Percentiles rank a stretch among this genome's conserved stretches.
These are phyloP conservation scores for Telfairia occidentalis DNA, from an alignment of 331 rosid genomes.

Conservation along the genomic window DNA sequence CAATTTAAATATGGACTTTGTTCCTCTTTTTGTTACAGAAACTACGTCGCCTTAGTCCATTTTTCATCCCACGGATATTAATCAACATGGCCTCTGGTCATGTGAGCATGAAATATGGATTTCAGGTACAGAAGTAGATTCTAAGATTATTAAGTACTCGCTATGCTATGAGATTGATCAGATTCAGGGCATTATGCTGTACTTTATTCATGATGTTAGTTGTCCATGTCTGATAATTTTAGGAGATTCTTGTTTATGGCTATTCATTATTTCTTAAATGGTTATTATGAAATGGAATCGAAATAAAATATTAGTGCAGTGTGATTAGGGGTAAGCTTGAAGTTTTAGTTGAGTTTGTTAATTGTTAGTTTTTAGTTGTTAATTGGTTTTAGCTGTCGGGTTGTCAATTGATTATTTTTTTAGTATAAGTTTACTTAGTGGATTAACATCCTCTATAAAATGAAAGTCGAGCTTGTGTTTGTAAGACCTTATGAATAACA, in stretches of 20 bases:
- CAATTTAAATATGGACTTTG: not conserved
- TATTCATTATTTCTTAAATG: not conserved
- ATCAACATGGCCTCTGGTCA: conserved; percentile 98
- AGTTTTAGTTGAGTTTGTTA: not conserved
- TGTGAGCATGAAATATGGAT: conserved; percentile 93
- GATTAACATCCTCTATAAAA: not conserved
- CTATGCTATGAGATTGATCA: not conserved
- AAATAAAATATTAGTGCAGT: not conserved
- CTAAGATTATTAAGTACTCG: not conserved
- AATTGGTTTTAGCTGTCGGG: not conserved
- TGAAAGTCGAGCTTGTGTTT: not conserved
- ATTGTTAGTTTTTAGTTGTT: not conserved
- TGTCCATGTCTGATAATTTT: not conserved
- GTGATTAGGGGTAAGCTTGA: not conserved
- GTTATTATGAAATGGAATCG: not conserved
- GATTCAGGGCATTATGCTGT: not conserved
- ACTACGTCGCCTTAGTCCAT: conserved; percentile 92
- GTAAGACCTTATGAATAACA: not conserved
- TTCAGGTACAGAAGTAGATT: conserved; percentile 46
- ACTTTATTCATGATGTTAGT: not conserved
- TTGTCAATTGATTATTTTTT: not conserved
- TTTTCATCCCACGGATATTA: conserved; percentile 82
- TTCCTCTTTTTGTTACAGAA: conserved; percentile 34
- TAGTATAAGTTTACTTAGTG: not conserved
- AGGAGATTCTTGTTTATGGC: not conserved